Evolutionary conservation across 2,329 filamentous ascomycete genomes (phyloP), one percentile per base, ranked within the genome.

Genomic region (Lecanosticta acicola): DNA sequence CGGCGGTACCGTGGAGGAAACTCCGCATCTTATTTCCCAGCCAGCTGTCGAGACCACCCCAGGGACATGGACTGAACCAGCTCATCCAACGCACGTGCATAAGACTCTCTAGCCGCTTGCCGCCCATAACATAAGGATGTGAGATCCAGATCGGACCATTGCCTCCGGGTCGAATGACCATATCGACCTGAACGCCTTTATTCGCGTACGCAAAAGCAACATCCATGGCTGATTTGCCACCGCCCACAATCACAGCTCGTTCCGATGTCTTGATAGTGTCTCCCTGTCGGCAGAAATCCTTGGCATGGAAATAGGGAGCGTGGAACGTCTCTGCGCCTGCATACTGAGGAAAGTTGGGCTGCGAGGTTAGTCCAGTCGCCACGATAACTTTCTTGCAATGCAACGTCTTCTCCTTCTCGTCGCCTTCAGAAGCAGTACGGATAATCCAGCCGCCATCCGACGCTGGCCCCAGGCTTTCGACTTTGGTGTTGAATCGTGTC

Each of bases 31-130:
- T 40, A 21, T 43, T 42, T 4, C 43, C 44, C 66, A 67, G 10
- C 72, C 68, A 84, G 1, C 81, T 83, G 57, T 81, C 81, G 1
- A 73, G 76, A 1, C 73, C 70, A 3, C 81, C 83, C 81, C 83
- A 90, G 11, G 84, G 75, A 59, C 84, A 89, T 0, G 86, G 85
- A 41, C 78, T 82, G 64, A 90, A 80, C 80, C 83, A 88, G 1
- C 80, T 84, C 43, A 89, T 66, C 52, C 85, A 73, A 0, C 85
- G 79, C 0, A 78, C 83, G 24, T 77, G 76, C 3, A 83, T 74
- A 3, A 88, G 72, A 56, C 83, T 79, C 64, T 88, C 84, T 0
- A 87, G 67, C 74, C 56, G 40, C 61, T 82, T 82, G n/a, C 85
- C 59, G 0, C 82, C 81, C 1, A 83, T 85, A 13, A 86, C 80